Evolutionary conservation across 495 filamentous ascomycete genomes (phyloP), one percentile per base, ranked within the genome.

Genomic region (Trichocladium antarcticum): DNA sequence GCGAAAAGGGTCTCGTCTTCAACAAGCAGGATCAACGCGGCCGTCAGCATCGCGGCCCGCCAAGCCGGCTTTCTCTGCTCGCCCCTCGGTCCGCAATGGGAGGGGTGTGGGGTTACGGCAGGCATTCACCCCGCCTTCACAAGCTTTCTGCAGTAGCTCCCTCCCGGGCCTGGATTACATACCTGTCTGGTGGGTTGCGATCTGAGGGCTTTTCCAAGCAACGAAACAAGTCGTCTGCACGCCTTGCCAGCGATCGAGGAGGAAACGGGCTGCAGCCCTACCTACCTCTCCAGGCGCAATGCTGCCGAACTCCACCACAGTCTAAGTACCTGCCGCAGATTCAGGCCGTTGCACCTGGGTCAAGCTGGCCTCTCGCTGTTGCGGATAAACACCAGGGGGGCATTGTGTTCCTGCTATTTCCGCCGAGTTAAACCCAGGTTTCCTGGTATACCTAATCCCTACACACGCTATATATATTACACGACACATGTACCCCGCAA

Each of bases 121-220:
- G 12, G 11, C 17, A 16, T 24, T 39, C 16, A 40, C 45, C 54
- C 50, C 47, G 37, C 45, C 44, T 51, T 50, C 42, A 50, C 51
- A 46, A 19, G 42, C 37, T 51, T 24, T 44, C 41, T 16, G n/a
- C n/a, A n/a, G n/a, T n/a, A n/a, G n/a, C n/a, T n/a, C n/a, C n/a
- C n/a, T n/a, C n/a, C n/a, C n/a, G n/a, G n/a, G n/a, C n/a, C n/a
- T n/a, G n/a, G n/a, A n/a, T n/a, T n/a, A n/a, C n/a, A 36, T 28
- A 21, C 45, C 42, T 20, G 21, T 22, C 28, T 8, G 14, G 12
- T 24, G 40, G 34, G 14, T 21, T 35, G 34, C 27, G 22, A 47
- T 56, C 54, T 57, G 59, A 51, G 46, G 5, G 15, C 15, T 32
- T 38, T 59, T 61, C 61, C 61, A 64, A 64, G 58, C 58, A 59